A percentile compares a stretch with the other conserved stretches of the same genome.
phyloP scores from a whole-genome alignment of 2,329 filamentous ascomycete genomes.

The Achaetomium macrosporum region DNA sequence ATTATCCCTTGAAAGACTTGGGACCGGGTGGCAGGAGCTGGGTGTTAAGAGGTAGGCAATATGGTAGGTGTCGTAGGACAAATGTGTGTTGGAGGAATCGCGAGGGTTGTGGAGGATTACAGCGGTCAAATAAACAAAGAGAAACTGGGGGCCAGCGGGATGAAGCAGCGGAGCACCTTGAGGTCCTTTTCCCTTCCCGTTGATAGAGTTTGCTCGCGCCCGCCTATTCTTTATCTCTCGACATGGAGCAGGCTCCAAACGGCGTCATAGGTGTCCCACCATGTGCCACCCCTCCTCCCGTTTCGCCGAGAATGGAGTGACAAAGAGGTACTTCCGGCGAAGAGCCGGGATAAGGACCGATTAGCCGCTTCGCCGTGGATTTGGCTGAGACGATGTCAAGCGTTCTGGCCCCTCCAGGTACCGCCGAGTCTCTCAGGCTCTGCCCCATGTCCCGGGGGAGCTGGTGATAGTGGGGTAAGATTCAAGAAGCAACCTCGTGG shows the following conservation, averaged over 20 bases:
- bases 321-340: constrained; percentile 16
- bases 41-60: no score
- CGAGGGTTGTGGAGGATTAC: background rate
- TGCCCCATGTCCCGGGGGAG: constrained; percentile 5
- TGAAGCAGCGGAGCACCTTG: background rate
- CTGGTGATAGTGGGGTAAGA: constrained; percentile 1
- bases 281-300: constrained; percentile 5
- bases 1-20: no score
- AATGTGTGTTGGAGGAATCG: background rate
- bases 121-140: constrained; percentile 5
- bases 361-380: constrained; percentile 14
- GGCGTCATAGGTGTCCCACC: constrained; percentile 20
- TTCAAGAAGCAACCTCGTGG: background rate
- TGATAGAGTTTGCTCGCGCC: constrained; percentile 14
- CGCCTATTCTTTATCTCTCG: constrained; percentile 9
- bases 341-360: constrained; percentile 20
- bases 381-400: background rate
- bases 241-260: constrained; percentile 7
- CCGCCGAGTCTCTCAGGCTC: constrained; percentile 12
- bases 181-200: background rate
- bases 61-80: background rate
- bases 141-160: background rate
- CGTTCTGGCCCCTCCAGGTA: constrained; percentile 10
- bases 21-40: no score
- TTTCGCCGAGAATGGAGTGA: constrained; percentile 11